Evolutionary conservation across 2,329 filamentous ascomycete species (phyloP).

Genomic region (Fusarium brachygibbosum): DNA sequence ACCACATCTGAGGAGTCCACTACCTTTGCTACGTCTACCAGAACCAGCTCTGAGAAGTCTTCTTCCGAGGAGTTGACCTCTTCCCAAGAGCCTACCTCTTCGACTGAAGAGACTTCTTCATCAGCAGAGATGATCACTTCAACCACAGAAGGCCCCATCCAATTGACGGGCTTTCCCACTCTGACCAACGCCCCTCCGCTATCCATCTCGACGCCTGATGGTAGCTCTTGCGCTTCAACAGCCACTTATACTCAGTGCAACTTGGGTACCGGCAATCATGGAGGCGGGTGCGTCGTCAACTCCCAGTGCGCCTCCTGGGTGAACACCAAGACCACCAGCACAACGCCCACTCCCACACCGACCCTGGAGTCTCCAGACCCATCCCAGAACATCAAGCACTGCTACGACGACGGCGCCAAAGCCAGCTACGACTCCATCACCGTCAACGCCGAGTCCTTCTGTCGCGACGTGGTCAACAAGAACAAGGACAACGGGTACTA

Average conservation of each 20-base stretch:
- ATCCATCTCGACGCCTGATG: neutral
- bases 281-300: neutral
- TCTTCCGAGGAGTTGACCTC: neutral
- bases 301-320: slow-evolving; percentile 15
- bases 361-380: slow-evolving; percentile 2
- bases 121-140: neutral
- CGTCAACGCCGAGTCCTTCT: slow-evolving; percentile 31
- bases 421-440: slow-evolving; percentile 14
- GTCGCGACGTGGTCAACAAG: slow-evolving; percentile 7
- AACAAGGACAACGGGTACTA: slow-evolving; percentile 7
- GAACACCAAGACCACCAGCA: slow-evolving; percentile 10
- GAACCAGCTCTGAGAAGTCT: neutral
- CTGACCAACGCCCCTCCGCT: neutral
- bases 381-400: slow-evolving; percentile 21
- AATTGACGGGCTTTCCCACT: slow-evolving; percentile 3
- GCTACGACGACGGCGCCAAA: slow-evolving; percentile 27
- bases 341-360: neutral
- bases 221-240: slow-evolving; percentile 11
- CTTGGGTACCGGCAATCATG: neutral
- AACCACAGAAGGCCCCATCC: neutral
- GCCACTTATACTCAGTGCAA: slow-evolving; percentile 3
- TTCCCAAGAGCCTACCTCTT: neutral
- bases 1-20: neutral
- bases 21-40: slow-evolving; percentile 11
- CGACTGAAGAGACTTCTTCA: neutral